phyloP scores from a whole-genome alignment of 2,329 filamentous ascomycete species.

The Aschersonia sp. region DNA sequence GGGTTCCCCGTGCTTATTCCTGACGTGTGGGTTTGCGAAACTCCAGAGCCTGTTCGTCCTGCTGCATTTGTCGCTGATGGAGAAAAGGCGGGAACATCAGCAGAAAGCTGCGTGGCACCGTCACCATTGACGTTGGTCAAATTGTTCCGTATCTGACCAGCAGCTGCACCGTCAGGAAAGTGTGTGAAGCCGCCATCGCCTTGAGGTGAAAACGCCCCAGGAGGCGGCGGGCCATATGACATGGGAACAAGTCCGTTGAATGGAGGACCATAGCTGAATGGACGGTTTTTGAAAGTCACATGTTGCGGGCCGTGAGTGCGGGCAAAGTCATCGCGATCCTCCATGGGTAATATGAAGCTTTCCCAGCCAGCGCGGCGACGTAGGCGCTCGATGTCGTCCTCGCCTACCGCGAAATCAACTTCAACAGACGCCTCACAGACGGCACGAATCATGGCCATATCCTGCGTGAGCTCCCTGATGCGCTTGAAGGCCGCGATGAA shows the following conservation, averaged over 20 bases:
- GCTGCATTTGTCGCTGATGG: slow-evolving; percentile 12
- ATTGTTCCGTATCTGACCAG: slow-evolving; percentile 23
- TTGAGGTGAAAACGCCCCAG: slow-evolving; percentile 14
- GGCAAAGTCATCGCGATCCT: slow-evolving; percentile 57
- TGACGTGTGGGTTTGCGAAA: neutral
- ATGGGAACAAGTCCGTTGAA: slow-evolving; percentile 17
- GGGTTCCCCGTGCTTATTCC: slow-evolving; percentile 5
- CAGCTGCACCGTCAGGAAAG: slow-evolving; percentile 15
- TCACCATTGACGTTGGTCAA: slow-evolving; percentile 13
- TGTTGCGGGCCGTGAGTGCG: slow-evolving; percentile 53
- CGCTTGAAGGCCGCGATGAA: slow-evolving; percentile 81
- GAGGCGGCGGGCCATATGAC: slow-evolving; percentile 15
- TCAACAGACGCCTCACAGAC: slow-evolving; percentile 59
- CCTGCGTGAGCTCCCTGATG: slow-evolving; percentile 30
- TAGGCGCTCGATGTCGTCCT: slow-evolving; percentile 67
- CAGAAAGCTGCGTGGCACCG: slow-evolving; percentile 19
- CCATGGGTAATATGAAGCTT: slow-evolving; percentile 60
- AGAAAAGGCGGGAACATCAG: slow-evolving; percentile 24
- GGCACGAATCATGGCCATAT: slow-evolving; percentile 58
- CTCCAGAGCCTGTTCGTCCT: neutral
- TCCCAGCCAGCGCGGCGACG: slow-evolving; percentile 65
- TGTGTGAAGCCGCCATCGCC: slow-evolving; percentile 14
- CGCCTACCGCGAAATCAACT: slow-evolving; percentile 61
- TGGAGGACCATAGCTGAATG: slow-evolving; percentile 13
- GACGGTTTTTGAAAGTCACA: slow-evolving; percentile 20